A percentile compares a stretch with the other conserved stretches of the same genome.
phyloP scores from a whole-genome alignment of 331 rosid genomes.

The Acacia concinna region DNA sequence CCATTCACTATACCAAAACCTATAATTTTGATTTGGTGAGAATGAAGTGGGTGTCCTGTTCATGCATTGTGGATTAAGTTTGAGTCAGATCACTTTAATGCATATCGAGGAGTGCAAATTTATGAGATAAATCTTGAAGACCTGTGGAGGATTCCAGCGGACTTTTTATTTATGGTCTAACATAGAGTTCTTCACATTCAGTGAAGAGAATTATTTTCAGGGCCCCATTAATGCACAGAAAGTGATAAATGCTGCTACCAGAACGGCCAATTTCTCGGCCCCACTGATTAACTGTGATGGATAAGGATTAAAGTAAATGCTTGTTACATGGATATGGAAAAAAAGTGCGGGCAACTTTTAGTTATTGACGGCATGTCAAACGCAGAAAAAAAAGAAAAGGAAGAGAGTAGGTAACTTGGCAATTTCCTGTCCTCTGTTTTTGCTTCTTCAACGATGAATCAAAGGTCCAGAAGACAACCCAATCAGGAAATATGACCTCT shows the following conservation, averaged over 20 bases:
- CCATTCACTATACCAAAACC: neutral
- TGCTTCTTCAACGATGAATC: neutral
- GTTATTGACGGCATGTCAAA: neutral
- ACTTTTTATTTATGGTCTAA: neutral
- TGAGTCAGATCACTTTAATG: neutral
- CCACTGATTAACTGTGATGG: neutral
- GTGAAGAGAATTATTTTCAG: neutral
- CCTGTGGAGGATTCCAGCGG: neutral
- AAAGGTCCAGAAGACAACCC: neutral
- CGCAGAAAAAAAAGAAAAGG: neutral
- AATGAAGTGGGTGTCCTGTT: neutral
- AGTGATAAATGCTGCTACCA: neutral
- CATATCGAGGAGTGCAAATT: neutral
- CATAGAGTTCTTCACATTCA: neutral
- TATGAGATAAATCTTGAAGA: neutral
- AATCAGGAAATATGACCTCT: neutral
- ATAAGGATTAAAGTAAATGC: neutral
- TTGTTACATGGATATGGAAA: neutral
- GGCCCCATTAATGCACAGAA: neutral
- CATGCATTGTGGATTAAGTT: neutral
- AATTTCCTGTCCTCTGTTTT: neutral
- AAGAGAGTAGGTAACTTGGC: neutral
- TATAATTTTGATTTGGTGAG: too few relatives aligned
- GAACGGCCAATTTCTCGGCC: neutral
- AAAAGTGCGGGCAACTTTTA: neutral